Evolutionary conservation across 495 filamentous ascomycete genomes (phyloP).

Genomic region (Chaetomium fimeti): DNA sequence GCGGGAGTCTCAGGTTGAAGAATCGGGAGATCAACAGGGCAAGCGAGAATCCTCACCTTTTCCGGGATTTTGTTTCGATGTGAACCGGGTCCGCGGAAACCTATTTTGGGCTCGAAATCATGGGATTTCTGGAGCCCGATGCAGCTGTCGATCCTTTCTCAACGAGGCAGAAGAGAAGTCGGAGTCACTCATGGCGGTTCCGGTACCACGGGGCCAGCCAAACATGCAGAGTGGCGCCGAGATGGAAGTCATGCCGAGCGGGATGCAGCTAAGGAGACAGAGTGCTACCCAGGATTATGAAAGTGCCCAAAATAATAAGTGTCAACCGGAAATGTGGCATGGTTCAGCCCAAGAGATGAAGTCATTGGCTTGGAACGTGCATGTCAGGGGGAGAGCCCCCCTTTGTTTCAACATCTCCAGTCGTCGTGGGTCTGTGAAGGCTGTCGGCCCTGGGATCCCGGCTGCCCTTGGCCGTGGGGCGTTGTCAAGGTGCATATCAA

Average conservation of each 20-base stretch:
- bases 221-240: not conserved
- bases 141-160: constrained; percentile 4
- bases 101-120: not conserved
- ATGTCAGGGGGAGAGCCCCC: not conserved
- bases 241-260: not conserved
- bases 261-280: not conserved
- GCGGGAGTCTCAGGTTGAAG: not conserved
- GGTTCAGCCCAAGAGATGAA: not conserved
- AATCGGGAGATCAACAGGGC: constrained; percentile 2
- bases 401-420: not conserved
- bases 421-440: constrained; percentile 1
- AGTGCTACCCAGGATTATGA: constrained; percentile 13
- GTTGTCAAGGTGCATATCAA: not conserved
- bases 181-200: constrained; percentile 5
- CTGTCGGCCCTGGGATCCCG: not conserved
- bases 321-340: not conserved
- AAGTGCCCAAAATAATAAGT: not conserved
- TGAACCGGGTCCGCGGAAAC: not conserved
- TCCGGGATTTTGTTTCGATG: not conserved
- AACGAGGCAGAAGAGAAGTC: not conserved
- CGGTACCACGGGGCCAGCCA: not conserved
- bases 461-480: not conserved
- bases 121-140: not conserved
- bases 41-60: not conserved
- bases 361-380: not conserved